Evolutionary conservation across 306 rosid genomes (phyloP).

Genomic region (Inga oerstediana): DNA sequence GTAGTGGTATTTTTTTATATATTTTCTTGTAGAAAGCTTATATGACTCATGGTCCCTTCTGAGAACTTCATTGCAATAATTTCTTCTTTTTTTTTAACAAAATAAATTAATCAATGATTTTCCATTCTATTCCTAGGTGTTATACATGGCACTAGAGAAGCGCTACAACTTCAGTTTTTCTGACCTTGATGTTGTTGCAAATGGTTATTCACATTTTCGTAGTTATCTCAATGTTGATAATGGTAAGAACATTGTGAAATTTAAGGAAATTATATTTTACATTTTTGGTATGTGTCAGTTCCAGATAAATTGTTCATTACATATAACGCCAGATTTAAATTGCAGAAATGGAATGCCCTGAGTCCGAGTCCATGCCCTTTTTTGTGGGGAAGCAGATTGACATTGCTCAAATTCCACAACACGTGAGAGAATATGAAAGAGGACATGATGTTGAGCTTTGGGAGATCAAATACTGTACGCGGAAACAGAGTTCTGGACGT

Average conservation of each 20-base stretch:
- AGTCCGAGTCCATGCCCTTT: slow-evolving; percentile 31
- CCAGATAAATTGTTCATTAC: background rate
- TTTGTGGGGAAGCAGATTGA: slow-evolving; percentile 70
- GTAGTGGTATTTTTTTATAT: background rate
- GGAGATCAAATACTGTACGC: slow-evolving; percentile 58
- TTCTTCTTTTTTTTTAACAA: background rate
- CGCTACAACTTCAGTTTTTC: slow-evolving; percentile 86
- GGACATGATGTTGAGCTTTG: slow-evolving; percentile 82
- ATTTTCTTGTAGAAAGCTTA: background rate
- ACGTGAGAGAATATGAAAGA: slow-evolving; percentile 67
- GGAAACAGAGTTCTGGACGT: slow-evolving; percentile 1
- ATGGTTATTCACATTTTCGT: slow-evolving; percentile 78
- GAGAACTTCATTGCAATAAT: background rate
- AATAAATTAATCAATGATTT: slow-evolving; percentile 1
- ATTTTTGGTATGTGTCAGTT: background rate
- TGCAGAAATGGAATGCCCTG: slow-evolving; percentile 49
- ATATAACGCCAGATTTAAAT: slow-evolving; percentile 35
- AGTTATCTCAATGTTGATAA: slow-evolving; percentile 58
- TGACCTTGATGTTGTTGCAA: slow-evolving; percentile 80
- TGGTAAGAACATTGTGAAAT: slow-evolving; percentile 44
- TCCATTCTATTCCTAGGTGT: slow-evolving; percentile 53
- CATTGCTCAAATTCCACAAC: slow-evolving; percentile 64
- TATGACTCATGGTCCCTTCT: background rate
- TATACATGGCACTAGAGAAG: slow-evolving; percentile 80
- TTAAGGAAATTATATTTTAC: background rate